Percentiles rank a stretch among this genome's conserved stretches.
Evolutionary conservation across 108 stramenopile species (phyloP).

Genomic region (Cyclostephanos tholiformis): DNA sequence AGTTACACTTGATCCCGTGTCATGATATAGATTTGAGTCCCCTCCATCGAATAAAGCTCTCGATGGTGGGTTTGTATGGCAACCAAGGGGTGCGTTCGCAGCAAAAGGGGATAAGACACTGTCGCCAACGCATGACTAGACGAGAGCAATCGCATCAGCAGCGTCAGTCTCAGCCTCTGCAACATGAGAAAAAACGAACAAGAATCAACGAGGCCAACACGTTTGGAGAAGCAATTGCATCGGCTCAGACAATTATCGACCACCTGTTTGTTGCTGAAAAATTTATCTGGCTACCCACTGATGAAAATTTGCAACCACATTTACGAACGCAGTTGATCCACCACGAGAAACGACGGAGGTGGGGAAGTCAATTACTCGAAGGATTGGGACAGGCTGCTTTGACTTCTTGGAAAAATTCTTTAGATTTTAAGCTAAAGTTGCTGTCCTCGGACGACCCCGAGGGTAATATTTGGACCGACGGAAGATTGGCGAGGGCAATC

Average conservation of each 20-base stretch:
- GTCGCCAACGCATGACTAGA: not conserved
- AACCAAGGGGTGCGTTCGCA: not conserved
- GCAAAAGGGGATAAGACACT: not conserved
- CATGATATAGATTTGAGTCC: not conserved
- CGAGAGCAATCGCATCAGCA: not conserved
- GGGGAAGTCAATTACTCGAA: conserved; percentile 59
- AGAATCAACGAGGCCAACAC: conserved; percentile 15
- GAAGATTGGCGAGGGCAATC: conserved; percentile 42
- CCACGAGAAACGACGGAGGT: conserved; percentile 71
- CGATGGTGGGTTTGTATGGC: not conserved
- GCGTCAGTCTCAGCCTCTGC: not conserved
- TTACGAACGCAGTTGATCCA: conserved; percentile 59
- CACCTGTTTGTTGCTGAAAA: conserved; percentile 31
- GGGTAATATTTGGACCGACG: conserved; percentile 31
- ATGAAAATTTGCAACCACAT: conserved; percentile 60
- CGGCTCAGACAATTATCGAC: conserved; percentile 25
- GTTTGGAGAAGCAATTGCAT: conserved; percentile 53
- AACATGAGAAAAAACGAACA: conserved; percentile 8
- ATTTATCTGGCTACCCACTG: conserved; percentile 68
- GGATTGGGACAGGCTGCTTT: conserved; percentile 50
- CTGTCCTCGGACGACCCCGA: not conserved
- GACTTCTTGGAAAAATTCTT: conserved; percentile 24
- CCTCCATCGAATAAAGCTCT: not conserved
- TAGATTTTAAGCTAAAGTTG: not conserved
- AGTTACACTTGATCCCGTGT: not conserved